These are phyloP conservation scores for Corylus americana DNA, from an alignment of 306 rosid genomes.

Conservation along the genomic window DNA sequence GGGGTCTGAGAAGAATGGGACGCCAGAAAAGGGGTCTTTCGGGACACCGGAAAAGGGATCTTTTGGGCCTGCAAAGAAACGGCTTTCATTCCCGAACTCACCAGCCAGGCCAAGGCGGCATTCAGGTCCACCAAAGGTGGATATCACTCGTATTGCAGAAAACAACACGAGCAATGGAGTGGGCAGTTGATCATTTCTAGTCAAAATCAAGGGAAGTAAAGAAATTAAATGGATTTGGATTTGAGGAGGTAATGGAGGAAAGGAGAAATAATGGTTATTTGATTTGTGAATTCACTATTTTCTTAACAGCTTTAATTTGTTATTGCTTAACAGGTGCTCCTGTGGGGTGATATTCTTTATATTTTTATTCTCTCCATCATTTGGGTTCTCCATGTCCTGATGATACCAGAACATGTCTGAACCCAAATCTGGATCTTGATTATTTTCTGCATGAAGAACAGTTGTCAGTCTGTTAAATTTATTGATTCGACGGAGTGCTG, in stretches of 20 bases:
- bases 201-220: slow-evolving; percentile 23
- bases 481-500: slow-evolving; percentile 5
- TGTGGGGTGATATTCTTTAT: slow-evolving; percentile 42
- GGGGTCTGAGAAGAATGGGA: slow-evolving; percentile 56
- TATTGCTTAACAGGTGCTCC: slow-evolving; percentile 39
- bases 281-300: slow-evolving; percentile 47
- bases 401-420: slow-evolving; percentile 13
- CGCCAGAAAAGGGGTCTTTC: slow-evolving; percentile 47
- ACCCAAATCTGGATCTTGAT: slow-evolving; percentile 8
- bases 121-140: slow-evolving; percentile 79
- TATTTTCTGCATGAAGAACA: slow-evolving; percentile 1
- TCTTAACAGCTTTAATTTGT: slow-evolving; percentile 35
- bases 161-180: slow-evolving; percentile 46
- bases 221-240: slow-evolving; percentile 34
- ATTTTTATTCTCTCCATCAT: slow-evolving; percentile 23
- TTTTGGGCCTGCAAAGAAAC: slow-evolving; percentile 65
- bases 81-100: slow-evolving; percentile 75
- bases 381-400: slow-evolving; percentile 17
- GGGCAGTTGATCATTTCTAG: slow-evolving; percentile 28
- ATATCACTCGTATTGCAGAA: slow-evolving; percentile 51
- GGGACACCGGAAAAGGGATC: slow-evolving; percentile 60
- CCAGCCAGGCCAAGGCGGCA: slow-evolving; percentile 75
- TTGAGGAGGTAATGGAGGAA: slow-evolving; percentile 25
- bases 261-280: slow-evolving; percentile 37
- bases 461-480: slow-evolving; percentile 1